A percentile compares a stretch with the other conserved stretches of the same genome.
Conservation (phyloP, 2,329 filamentous ascomycete genomes). For the Daldinia sp. region DNA sequence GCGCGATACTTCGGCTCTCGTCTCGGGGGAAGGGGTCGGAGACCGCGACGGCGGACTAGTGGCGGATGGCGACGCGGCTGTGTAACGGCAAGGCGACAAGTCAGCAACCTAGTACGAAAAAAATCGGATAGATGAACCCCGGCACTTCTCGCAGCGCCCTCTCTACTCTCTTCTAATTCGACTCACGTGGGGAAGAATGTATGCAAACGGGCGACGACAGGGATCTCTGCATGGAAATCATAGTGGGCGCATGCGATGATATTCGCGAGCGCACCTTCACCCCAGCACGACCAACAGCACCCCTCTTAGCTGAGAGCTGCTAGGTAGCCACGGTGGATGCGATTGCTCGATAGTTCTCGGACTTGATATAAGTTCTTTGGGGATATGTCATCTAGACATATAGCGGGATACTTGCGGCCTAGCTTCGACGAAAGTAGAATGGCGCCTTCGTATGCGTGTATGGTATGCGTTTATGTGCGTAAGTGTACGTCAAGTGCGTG, state of each 20-base stretch:
- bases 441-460: slow-evolving; percentile 1
- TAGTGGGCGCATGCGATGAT: slow-evolving; percentile 57
- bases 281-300: slow-evolving; percentile 49
- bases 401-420: slow-evolving; percentile 16
- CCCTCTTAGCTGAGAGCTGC: slow-evolving; percentile 41
- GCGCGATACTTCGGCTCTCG: slow-evolving; percentile 59
- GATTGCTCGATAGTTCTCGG: slow-evolving; percentile 29
- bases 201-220: slow-evolving; percentile 69
- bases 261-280: slow-evolving; percentile 42
- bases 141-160: slow-evolving; percentile 2
- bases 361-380: slow-evolving; percentile 8
- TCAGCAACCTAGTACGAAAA: slow-evolving; percentile 33
- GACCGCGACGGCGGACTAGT: slow-evolving; percentile 61
- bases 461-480: not conserved
- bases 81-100: slow-evolving; percentile 31
- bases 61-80: slow-evolving; percentile 61
- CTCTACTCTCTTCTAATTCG: slow-evolving; percentile 23
- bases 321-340: slow-evolving; percentile 39
- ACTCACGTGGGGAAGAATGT: slow-evolving; percentile 68
- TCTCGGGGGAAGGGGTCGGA: slow-evolving; percentile 63
- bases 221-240: slow-evolving; percentile 70
- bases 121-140: slow-evolving; percentile 17
- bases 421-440: slow-evolving; percentile 19
- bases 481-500: too few species aligned
- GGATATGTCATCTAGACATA: slow-evolving; percentile 32